Conservation (phyloP, 768 basidiomycete species). For the Filobasidium wieringae region DNA sequence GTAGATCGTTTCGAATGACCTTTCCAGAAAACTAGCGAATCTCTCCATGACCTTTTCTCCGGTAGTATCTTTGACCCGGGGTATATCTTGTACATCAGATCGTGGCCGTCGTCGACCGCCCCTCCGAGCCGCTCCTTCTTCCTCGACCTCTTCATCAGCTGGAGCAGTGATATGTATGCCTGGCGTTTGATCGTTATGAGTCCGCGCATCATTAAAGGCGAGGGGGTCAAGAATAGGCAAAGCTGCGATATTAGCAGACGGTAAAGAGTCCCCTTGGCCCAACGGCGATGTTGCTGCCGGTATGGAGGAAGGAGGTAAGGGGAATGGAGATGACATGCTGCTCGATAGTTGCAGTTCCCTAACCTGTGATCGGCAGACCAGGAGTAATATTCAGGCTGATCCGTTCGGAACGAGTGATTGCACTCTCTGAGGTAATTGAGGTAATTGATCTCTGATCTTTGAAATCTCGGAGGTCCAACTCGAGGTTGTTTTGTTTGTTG, state of each 20-base stretch:
- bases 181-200: neutral
- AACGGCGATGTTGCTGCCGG: conserved; percentile 3
- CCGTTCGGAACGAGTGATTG: too few relatives aligned
- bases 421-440: too few relatives aligned
- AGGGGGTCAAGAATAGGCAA: conserved; percentile 10
- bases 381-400: too few relatives aligned
- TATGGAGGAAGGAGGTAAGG: neutral
- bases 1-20: conserved; percentile 43
- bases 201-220: neutral
- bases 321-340: conserved; percentile 12
- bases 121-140: conserved; percentile 12
- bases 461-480: too few relatives aligned
- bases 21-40: conserved; percentile 82
- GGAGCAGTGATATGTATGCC: neutral
- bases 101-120: neutral
- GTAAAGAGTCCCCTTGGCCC: neutral
- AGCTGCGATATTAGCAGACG: neutral
- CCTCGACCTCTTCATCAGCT: conserved; percentile 1
- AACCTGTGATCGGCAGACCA: too few relatives aligned
- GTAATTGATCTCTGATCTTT: too few relatives aligned
- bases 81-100: conserved; percentile 49
- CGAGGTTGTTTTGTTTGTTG: too few relatives aligned
- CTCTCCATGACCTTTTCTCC: conserved; percentile 88
- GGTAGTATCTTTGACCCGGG: conserved; percentile 81
- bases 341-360: too few relatives aligned